These are phyloP conservation scores for Cladosporium sp. DNA, from an alignment of 2,329 filamentous ascomycete genomes.

Conservation along the genomic window DNA sequence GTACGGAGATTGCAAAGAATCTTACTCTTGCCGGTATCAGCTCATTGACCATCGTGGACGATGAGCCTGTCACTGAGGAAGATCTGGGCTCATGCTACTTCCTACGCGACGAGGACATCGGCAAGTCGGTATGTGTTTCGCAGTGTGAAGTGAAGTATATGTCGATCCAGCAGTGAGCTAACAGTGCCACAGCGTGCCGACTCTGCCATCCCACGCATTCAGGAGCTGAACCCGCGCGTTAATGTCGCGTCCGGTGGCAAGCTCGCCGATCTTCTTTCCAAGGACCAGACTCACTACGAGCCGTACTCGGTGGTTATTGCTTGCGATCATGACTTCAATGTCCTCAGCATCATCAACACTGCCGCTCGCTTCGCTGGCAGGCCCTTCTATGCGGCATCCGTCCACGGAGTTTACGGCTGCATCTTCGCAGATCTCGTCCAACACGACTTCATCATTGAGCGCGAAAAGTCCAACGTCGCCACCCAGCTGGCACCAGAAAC, in stretches of 20 bases:
- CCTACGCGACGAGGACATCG: constrained; percentile 66
- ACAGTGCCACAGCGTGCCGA: constrained; percentile 60
- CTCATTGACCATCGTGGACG: constrained; percentile 83
- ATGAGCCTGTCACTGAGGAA: constrained; percentile 67
- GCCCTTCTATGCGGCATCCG: constrained; percentile 83
- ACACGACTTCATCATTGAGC: constrained; percentile 85
- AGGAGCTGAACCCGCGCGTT: constrained; percentile 86
- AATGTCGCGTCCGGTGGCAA: constrained; percentile 50
- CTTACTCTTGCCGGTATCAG: constrained; percentile 90
- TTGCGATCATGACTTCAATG: constrained; percentile 75
- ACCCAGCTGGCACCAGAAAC: constrained; percentile 61
- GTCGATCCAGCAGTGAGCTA: background rate
- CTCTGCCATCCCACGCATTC: constrained; percentile 72
- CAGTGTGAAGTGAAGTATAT: background rate
- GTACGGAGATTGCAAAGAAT: constrained; percentile 95
- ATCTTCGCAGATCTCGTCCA: constrained; percentile 89
- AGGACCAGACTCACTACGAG: constrained; percentile 70
- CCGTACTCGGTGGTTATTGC: constrained; percentile 83
- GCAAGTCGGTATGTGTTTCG: constrained; percentile 59
- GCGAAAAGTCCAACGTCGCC: constrained; percentile 71
- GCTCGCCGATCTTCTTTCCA: constrained; percentile 63
- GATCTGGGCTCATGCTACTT: constrained; percentile 72
- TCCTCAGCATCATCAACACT: constrained; percentile 76
- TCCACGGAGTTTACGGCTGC: constrained; percentile 89
- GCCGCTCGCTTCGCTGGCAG: constrained; percentile 72